Percentiles rank a stretch among this genome's conserved stretches.
Conservation (phyloP, 2,329 filamentous ascomycete species). For the Curvularia eragrostidis region DNA sequence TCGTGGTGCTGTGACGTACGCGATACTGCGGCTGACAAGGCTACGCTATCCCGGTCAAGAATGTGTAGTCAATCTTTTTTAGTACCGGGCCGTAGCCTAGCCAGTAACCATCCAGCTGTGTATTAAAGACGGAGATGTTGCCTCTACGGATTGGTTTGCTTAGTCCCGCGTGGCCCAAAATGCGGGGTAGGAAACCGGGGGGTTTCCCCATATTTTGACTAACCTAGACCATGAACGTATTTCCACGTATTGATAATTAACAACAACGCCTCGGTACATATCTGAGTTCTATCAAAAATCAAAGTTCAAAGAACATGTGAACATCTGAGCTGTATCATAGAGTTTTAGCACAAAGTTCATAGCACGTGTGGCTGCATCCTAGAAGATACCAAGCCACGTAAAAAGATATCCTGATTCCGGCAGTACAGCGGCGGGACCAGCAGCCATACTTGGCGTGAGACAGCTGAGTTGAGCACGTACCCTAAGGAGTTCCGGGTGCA, state of each 20-base stretch:
- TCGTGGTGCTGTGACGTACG: neutral
- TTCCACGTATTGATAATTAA: neutral
- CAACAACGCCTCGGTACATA: neutral
- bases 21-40: neutral
- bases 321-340: too few relatives aligned
- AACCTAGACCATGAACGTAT: neutral
- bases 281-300: neutral
- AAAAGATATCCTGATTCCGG: neutral
- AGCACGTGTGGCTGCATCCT: neutral
- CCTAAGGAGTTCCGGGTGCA: neutral
- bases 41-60: constrained; percentile 1
- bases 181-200: constrained; percentile 21
- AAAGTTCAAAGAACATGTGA: neutral
- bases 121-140: constrained; percentile 16
- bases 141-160: constrained; percentile 15
- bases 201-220: constrained; percentile 9
- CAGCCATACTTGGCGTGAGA: neutral
- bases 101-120: constrained; percentile 17
- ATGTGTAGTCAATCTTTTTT: neutral
- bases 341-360: neutral
- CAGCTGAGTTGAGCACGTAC: too few relatives aligned
- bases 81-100: constrained; percentile 9
- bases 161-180: constrained; percentile 15
- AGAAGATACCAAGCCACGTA: too few relatives aligned
- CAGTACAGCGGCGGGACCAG: neutral